Base-by-base conservation (phyloP, 2,329 filamentous ascomycete genomes). In the Drechslerella coelobrocha region DNA sequence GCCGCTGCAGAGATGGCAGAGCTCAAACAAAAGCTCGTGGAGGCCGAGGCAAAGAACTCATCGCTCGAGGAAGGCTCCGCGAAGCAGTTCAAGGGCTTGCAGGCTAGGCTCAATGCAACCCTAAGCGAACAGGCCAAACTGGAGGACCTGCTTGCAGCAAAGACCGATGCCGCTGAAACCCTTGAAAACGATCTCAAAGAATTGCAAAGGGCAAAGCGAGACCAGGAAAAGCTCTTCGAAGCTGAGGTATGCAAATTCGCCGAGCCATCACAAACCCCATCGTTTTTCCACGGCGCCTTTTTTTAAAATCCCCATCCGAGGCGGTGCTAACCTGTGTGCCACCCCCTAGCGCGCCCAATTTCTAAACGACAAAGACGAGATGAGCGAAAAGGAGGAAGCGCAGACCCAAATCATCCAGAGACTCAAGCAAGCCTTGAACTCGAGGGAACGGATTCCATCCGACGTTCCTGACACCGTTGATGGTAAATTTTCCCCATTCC, bases 161-260 rank as follows among this genome's bases (percentile, higher is more conserved):
- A 86, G 76, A 92, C 94, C 72, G 90, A 93, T 78, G 87, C 88
- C 77, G 85, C 93, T 66, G 92, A 96, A 79, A 82, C 85, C 6
- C 83, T 97, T 59, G 87, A 88, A 77, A 92, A 90, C 76, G 91
- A 96, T 77, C 92, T 94, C 81, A 86, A 90, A 75, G 92, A 97
- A 75, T 84, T 88, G 61, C 86, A 88, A 27, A 86, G 92, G 73
- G 89, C 95, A 79, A 90, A 91, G 77, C 87, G 93, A 73, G 94
- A 99, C 78, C 88, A 97, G 81, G 92, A 97, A 79, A 87, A 88
- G 73, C 92, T 95, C 73, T 95, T 96, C 78, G 93, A 97, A 79
- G 87, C 89, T 47, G 94, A 99, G 80, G 86, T 91, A 73, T 90
- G 88, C 77, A 87, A 45, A 5, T 3, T 4, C 12, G 12, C 17